Base-by-base conservation (phyloP, 352 stramenopile genomes). In the Phytophthora vignae region DNA sequence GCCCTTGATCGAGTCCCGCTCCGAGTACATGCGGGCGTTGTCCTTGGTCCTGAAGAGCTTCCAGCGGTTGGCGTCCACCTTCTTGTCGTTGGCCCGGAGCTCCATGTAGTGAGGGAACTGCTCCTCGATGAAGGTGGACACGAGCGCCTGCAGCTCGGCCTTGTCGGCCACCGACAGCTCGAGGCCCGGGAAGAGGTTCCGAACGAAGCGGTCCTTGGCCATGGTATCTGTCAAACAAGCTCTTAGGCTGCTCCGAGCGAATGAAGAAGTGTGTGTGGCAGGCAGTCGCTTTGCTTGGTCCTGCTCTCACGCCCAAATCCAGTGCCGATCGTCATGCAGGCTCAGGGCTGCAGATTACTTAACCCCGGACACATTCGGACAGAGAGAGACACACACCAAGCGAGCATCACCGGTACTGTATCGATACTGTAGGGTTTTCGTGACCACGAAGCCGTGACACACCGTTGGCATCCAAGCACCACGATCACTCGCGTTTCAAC, bases 61-160 rank as follows among this genome's bases (percentile, higher is more conserved):
- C 76, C 72, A 83, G 10, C 69, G 71, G 11, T 67, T 75, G 7
- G 53, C 49, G 55, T 90, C 75, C 6, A 86, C 79, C n/a, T 74
- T 42, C 3, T 66, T 64, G 10, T 52, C 64, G 0, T 60, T 57
- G 12, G 71, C 57, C 7, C 49, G 58, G 61, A 79, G 78, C 5
- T 69, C 60, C 60, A 68, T 64, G 54, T 82, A 90, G n/a, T 77
- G 75, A 3, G 56, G 71, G 0, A 82, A 60, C 36, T 79, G 73
- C 46, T 82, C 67, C 10, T 79, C 71, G 38, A 82, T 60, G 50
- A 82, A 74, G 11, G 62, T 71, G 12, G 66, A 49, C 27, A 77
- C 71, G 15, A 82, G 67, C 10, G 63, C 44, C 54, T 78, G 67
- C 29, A 82, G 62, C 54, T 82, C 67, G 6, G 58, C 63, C 52